Evolutionary conservation across 164 flowering plant species (phyloP).

Genomic region (Euptelea pleiosperma): DNA sequence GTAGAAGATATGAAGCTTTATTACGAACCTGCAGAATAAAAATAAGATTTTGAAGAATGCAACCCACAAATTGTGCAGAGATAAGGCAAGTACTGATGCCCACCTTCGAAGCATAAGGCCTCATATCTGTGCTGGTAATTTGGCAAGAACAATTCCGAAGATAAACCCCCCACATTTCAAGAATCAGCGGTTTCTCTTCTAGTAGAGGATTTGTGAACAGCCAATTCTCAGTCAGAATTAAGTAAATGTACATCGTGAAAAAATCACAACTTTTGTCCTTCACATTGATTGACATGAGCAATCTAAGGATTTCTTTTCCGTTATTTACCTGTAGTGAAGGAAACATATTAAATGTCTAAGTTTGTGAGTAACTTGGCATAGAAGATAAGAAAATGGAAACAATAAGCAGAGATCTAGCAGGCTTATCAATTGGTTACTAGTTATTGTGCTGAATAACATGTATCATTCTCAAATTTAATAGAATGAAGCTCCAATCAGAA

Average conservation of each 20-base stretch:
- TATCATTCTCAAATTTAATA: background rate
- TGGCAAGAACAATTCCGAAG: conserved; percentile 76
- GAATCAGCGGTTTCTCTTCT: conserved; percentile 37
- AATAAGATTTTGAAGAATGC: background rate
- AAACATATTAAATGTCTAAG: no score
- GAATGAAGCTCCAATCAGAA: no score
- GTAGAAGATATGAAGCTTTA: conserved; percentile 75
- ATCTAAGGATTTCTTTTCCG: conserved; percentile 47
- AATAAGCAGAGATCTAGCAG: background rate
- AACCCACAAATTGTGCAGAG: background rate
- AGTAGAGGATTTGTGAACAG: conserved; percentile 35
- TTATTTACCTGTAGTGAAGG: conserved; percentile 33
- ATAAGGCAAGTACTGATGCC: conserved; percentile 8
- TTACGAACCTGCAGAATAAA: conserved; percentile 60
- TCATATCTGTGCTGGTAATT: conserved; percentile 65
- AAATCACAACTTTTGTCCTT: conserved; percentile 64
- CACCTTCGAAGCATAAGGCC: conserved; percentile 78
- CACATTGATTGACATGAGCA: conserved; percentile 49
- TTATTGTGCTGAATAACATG: background rate
- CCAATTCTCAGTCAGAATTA: conserved; percentile 75
- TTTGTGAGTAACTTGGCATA: no score
- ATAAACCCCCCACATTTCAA: conserved; percentile 55
- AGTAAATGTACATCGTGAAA: conserved; percentile 52
- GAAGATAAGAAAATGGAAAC: background rate
- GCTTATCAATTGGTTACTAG: background rate